These are phyloP conservation scores for Adenanthera pavonina DNA, from an alignment of 306 rosid species.

Conservation along the genomic window DNA sequence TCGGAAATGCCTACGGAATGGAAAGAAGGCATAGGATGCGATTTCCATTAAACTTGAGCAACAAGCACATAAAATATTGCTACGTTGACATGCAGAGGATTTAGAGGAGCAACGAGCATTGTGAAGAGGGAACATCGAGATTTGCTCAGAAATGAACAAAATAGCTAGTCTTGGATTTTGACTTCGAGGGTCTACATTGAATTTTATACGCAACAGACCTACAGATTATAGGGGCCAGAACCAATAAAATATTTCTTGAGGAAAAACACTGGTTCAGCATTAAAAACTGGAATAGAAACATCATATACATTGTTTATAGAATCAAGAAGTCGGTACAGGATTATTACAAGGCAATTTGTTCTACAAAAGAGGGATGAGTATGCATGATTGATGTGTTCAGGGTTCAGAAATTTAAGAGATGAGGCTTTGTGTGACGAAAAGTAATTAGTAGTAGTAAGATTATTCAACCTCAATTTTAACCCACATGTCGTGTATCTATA, in stretches of 20 bases:
- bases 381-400: constrained; percentile 50
- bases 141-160: constrained; percentile 58
- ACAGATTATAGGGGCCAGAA: constrained; percentile 28
- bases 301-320: constrained; percentile 51
- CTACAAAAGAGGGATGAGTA: constrained; percentile 24
- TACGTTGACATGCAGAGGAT: constrained; percentile 43
- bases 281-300: constrained; percentile 74
- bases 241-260: constrained; percentile 27
- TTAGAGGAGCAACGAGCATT: constrained; percentile 41
- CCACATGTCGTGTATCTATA: constrained; percentile 27
- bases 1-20: background rate
- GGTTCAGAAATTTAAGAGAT: constrained; percentile 60
- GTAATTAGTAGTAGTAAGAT: background rate
- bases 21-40: background rate
- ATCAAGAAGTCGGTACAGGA: constrained; percentile 37
- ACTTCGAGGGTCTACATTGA: constrained; percentile 37
- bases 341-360: constrained; percentile 44
- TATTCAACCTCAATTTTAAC: constrained; percentile 32
- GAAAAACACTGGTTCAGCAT: constrained; percentile 44
- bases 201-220: background rate
- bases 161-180: constrained; percentile 54
- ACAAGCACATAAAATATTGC: constrained; percentile 45
- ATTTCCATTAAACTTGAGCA: background rate
- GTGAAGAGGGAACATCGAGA: constrained; percentile 54
- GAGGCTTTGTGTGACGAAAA: constrained; percentile 49